Evolutionary conservation across 352 stramenopile species (phyloP).

Genomic region (Phytophthora brassicae): DNA sequence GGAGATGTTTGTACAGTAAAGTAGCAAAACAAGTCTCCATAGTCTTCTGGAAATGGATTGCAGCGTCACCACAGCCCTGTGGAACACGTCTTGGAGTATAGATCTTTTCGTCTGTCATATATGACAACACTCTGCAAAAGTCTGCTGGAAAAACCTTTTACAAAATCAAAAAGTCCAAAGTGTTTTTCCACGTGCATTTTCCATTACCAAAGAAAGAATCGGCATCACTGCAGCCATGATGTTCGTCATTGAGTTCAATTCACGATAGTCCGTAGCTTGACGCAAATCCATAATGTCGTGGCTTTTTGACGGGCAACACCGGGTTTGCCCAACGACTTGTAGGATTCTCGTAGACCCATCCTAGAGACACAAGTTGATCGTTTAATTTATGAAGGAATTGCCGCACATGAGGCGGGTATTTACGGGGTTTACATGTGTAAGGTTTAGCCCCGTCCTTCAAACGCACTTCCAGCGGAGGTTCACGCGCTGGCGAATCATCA

Average conservation of each 20-base stretch:
- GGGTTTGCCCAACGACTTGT: neutral
- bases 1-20: too few relatives aligned
- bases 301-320: constrained; percentile 2
- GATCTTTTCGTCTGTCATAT: constrained; percentile 24
- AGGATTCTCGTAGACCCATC: neutral
- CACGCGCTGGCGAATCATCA: neutral
- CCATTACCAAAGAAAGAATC: constrained; percentile 9
- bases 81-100: constrained; percentile 20
- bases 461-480: constrained; percentile 6
- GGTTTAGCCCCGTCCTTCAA: constrained; percentile 1
- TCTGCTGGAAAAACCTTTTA: constrained; percentile 11
- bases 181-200: constrained; percentile 16
- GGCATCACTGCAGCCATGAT: constrained; percentile 17
- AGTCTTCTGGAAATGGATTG: neutral
- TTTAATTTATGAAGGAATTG: too few relatives aligned
- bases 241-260: constrained; percentile 4
- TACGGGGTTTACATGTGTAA: constrained; percentile 6
- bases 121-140: constrained; percentile 19
- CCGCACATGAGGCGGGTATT: neutral
- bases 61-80: constrained; percentile 10
- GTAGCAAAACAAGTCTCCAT: constrained; percentile 19
- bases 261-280: neutral
- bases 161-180: constrained; percentile 8
- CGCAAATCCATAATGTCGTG: neutral
- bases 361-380: too few relatives aligned